Percentiles rank a stretch among this genome's conserved stretches.
Evolutionary conservation across 352 stramenopile genomes (phyloP).

Genomic region (Elongisporangium prolatum): DNA sequence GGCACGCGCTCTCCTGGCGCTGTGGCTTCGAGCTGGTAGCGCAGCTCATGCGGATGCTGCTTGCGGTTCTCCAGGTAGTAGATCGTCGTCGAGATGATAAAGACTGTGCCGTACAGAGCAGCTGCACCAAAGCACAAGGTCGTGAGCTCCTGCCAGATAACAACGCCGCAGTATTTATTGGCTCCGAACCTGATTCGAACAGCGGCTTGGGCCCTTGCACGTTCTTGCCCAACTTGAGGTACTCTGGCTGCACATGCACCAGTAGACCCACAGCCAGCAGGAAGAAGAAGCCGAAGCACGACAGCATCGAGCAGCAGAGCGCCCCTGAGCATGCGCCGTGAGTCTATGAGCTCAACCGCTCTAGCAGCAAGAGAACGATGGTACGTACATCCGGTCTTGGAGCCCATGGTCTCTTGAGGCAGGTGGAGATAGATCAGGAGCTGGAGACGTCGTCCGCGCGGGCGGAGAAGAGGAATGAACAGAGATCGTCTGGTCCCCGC

Average conservation of each 20-base stretch:
- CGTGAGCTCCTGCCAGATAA: neutral
- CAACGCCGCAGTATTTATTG: neutral
- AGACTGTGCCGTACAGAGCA: slow-evolving; percentile 62
- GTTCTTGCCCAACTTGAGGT: slow-evolving; percentile 80
- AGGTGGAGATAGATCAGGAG: neutral
- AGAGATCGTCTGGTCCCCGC: neutral
- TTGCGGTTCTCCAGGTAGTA: slow-evolving; percentile 75
- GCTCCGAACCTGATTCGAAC: slow-evolving; percentile 44
- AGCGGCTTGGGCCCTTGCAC: slow-evolving; percentile 56
- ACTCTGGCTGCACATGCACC: slow-evolving; percentile 74
- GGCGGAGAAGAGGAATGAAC: neutral
- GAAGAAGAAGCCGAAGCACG: slow-evolving; percentile 72
- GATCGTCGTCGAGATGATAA: slow-evolving; percentile 58
- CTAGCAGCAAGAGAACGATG: neutral
- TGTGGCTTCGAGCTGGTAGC: slow-evolving; percentile 39
- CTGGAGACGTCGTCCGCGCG: neutral
- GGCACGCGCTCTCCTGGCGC: slow-evolving; percentile 58
- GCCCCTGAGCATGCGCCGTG: slow-evolving; percentile 26
- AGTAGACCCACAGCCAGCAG: slow-evolving; percentile 58
- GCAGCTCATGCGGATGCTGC: slow-evolving; percentile 17
- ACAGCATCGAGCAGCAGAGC: slow-evolving; percentile 72
- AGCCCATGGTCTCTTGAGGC: slow-evolving; percentile 15
- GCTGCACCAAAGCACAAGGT: slow-evolving; percentile 14
- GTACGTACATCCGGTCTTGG: slow-evolving; percentile 34
- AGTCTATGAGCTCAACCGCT: neutral